phyloP scores from a whole-genome alignment of 2,329 filamentous ascomycete genomes.

The Colletotrichum brevisporum region DNA sequence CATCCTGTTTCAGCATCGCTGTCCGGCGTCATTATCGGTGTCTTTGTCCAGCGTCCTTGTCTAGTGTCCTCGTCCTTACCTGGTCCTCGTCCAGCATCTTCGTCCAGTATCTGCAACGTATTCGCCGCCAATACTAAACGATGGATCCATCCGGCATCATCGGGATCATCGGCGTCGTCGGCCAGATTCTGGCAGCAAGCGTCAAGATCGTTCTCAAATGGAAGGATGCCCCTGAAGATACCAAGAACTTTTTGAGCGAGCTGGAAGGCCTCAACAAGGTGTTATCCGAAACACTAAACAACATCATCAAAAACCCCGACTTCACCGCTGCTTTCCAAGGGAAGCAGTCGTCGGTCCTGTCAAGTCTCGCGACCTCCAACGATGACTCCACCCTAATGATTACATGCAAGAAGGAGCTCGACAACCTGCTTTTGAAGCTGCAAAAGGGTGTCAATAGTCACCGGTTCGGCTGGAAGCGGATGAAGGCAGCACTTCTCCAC shows the following conservation, averaged over 20 bases:
- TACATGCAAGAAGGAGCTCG: constrained; percentile 8
- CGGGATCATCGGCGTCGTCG: constrained; percentile 35
- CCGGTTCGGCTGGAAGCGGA: constrained; percentile 39
- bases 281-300: constrained; percentile 30
- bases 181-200: constrained; percentile 18
- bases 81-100: no score
- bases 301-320: constrained; percentile 41
- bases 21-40: no score
- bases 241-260: constrained; percentile 30
- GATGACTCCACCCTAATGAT: background rate
- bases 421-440: background rate
- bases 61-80: no score
- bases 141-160: constrained; percentile 33
- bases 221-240: constrained; percentile 39
- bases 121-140: background rate
- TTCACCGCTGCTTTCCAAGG: constrained; percentile 44
- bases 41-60: no score
- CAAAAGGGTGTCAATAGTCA: constrained; percentile 21
- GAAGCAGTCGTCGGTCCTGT: constrained; percentile 40
- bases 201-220: constrained; percentile 33
- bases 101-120: no score
- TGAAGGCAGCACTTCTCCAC: constrained; percentile 34
- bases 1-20: no score
- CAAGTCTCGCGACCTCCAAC: background rate
- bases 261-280: constrained; percentile 29